These are phyloP conservation scores for Starmerella cellae DNA, from an alignment of 805 yeast genomes.

Conservation along the genomic window DNA sequence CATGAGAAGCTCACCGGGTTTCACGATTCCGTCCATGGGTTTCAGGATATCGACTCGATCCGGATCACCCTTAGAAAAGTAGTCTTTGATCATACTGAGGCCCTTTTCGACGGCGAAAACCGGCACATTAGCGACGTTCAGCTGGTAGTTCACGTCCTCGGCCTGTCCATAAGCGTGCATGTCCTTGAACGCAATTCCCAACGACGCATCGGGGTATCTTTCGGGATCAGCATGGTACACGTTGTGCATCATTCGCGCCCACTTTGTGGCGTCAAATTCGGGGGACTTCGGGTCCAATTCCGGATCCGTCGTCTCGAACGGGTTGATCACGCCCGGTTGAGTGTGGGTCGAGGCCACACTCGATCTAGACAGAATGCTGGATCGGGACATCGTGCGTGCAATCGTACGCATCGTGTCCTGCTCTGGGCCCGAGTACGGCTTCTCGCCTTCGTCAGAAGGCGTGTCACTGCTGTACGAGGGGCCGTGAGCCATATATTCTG, in stretches of 20 bases:
- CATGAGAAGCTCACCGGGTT: slow-evolving; percentile 55
- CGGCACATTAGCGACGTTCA: slow-evolving; percentile 38
- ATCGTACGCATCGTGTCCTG: slow-evolving; percentile 4
- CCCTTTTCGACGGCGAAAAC: slow-evolving; percentile 24
- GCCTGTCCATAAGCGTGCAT: slow-evolving; percentile 54
- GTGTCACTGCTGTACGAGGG: background rate
- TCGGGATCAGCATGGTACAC: slow-evolving; percentile 45
- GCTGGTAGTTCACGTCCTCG: slow-evolving; percentile 49
- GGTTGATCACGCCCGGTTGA: background rate
- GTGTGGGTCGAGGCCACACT: no score
- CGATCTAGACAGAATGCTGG: background rate
- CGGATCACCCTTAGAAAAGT: background rate
- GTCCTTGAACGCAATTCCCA: slow-evolving; percentile 48
- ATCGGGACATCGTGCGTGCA: slow-evolving; percentile 10
- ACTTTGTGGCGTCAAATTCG: slow-evolving; percentile 42
- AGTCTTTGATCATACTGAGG: slow-evolving; percentile 7
- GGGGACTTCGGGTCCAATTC: slow-evolving; percentile 46
- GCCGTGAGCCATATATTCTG: no score
- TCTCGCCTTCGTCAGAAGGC: background rate
- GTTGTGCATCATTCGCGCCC: slow-evolving; percentile 50
- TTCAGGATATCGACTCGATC: slow-evolving; percentile 19
- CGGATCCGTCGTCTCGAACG: slow-evolving; percentile 27
- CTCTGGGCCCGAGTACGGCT: slow-evolving; percentile 12
- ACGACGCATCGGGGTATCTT: slow-evolving; percentile 43
- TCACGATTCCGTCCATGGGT: slow-evolving; percentile 31